phyloP scores from a whole-genome alignment of 2,329 filamentous ascomycete genomes.

The Mariannaea sp. region DNA sequence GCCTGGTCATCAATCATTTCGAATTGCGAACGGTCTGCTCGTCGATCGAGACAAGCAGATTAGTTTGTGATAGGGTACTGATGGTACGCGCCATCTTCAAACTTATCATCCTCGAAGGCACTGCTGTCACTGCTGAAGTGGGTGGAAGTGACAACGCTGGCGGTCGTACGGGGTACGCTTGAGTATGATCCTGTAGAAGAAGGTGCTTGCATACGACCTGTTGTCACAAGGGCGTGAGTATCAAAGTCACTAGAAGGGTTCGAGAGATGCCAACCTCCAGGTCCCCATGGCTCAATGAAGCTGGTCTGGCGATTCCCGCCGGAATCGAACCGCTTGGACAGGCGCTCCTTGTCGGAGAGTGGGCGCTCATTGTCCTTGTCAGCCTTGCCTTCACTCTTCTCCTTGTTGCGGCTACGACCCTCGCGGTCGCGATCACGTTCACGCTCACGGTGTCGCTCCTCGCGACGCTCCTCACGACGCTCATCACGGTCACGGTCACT shows the following conservation, averaged over 20 bases:
- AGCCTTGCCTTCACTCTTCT: slow-evolving; percentile 38
- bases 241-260: slow-evolving; percentile 34
- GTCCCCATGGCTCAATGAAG: slow-evolving; percentile 44
- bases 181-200: slow-evolving; percentile 35
- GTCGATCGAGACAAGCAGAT: slow-evolving; percentile 19
- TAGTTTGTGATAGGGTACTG: slow-evolving; percentile 42
- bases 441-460: slow-evolving; percentile 24
- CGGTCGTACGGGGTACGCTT: slow-evolving; percentile 39
- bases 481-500: slow-evolving; percentile 15
- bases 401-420: slow-evolving; percentile 33
- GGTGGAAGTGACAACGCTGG: slow-evolving; percentile 33
- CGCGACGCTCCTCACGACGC: slow-evolving; percentile 24
- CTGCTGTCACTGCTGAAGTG: slow-evolving; percentile 41
- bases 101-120: slow-evolving; percentile 39
- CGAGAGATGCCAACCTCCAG: slow-evolving; percentile 39
- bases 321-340: slow-evolving; percentile 45
- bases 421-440: slow-evolving; percentile 34
- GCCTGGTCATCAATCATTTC: slow-evolving; percentile 3
- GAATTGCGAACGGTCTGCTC: slow-evolving; percentile 6
- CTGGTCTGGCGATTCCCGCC: slow-evolving; percentile 39
- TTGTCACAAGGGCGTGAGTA: slow-evolving; percentile 37
- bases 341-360: slow-evolving; percentile 38
- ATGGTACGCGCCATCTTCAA: slow-evolving; percentile 45
- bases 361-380: slow-evolving; percentile 37
- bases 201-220: slow-evolving; percentile 36